Conservation (phyloP, 345 rosid species). For the Conringia planisiliqua region DNA sequence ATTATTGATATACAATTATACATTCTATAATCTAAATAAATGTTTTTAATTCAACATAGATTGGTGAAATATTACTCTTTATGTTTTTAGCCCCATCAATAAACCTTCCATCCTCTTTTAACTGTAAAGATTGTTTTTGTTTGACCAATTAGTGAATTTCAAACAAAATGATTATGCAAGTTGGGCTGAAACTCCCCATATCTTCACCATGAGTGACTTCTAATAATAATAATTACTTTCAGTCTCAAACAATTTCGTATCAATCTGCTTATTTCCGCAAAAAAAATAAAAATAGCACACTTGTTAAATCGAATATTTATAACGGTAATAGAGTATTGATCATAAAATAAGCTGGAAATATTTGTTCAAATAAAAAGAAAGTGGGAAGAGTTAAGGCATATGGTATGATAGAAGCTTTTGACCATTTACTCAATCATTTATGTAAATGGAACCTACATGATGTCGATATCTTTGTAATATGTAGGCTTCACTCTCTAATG, state of each 20-base stretch:
- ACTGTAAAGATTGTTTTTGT: not conserved
- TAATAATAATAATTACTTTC: too few relatives aligned
- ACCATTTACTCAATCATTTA: conserved; percentile 39
- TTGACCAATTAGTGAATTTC: not conserved
- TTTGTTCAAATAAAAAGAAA: not conserved
- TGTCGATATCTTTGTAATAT: conserved; percentile 30
- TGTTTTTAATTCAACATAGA: too few relatives aligned
- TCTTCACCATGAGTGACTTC: not conserved
- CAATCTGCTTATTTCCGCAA: not conserved
- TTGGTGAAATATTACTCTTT: too few relatives aligned
- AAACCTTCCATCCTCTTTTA: too few relatives aligned
- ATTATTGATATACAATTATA: too few relatives aligned
- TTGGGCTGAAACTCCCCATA: not conserved
- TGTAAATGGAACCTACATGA: conserved; percentile 40
- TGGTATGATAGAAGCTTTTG: conserved; percentile 37
- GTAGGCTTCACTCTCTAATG: conserved; percentile 25
- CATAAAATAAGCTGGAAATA: not conserved
- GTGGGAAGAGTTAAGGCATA: conserved; percentile 6
- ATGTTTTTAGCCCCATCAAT: too few relatives aligned
- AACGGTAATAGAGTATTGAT: not conserved
- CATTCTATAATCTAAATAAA: too few relatives aligned
- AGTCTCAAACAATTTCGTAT: not conserved
- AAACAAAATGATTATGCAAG: not conserved
- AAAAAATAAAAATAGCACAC: not conserved
- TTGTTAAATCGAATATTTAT: not conserved